Base-by-base conservation (phyloP, 2,329 filamentous ascomycete genomes). In the Aotearoamyces nothofagi region DNA sequence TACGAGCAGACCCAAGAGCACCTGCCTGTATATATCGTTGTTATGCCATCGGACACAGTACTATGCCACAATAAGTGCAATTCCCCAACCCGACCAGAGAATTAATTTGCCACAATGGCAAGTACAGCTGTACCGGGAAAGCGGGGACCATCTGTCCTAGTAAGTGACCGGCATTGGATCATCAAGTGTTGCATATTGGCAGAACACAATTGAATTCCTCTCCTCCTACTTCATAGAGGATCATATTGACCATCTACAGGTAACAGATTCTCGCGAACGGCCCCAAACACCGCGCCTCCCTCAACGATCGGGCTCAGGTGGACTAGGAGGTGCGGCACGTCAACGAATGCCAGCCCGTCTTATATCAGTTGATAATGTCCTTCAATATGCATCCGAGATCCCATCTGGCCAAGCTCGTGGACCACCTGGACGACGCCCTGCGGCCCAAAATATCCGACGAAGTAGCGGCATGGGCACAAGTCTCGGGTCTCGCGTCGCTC, bases 361-460 rank as follows among this genome's bases (percentile, higher is more conserved):
- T 52, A 82, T 96, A 49, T 76, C 73, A 1, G 87, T 98, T 52
- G 90, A 98, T 57, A 92, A 87, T 50, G 80, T 96, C 39, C 72
- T 98, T 4, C 84, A 92, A 51, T 82, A 92, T 58, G 78, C 84
- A 34, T 90, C 83, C 27, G 86, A 94, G 47, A 90, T 98, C 22
- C 90, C 90, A 2, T 96, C 90, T 1, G 86, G 84, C 45, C 87
- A 94, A 53, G 81, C 83, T 32, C 75, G 90, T 22, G 65, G 70
- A 1, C 78, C 80, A 2, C 76, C 5, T 26, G 58, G 61, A 16
- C 54, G 60, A 15, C 54, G 28, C 31, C 61, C 66, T 10, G 45
- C 52, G 46, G 60, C 47, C 50, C 57, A 51, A 47, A 51, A 41
- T 40, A 58, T 49, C 53, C 68, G 43, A 45, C 63, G 50, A 58